These are phyloP conservation scores for Camelina laxa DNA, from an alignment of 345 rosid species.

Conservation along the genomic window DNA sequence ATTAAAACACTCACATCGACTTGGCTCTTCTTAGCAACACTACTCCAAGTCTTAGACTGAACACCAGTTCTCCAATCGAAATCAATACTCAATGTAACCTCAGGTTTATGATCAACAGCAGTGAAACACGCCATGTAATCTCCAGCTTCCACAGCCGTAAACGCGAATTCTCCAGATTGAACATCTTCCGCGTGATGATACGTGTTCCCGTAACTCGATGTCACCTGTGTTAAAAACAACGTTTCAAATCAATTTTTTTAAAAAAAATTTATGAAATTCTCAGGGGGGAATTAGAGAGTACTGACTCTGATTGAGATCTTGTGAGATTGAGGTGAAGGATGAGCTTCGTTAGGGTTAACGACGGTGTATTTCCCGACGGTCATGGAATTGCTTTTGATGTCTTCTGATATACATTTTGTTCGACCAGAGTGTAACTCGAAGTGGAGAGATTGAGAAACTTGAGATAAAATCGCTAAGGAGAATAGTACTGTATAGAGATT, in stretches of 20 bases:
- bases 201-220: slow-evolving; percentile 75
- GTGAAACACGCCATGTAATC: slow-evolving; percentile 87
- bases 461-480: slow-evolving; percentile 37
- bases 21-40: slow-evolving; percentile 88
- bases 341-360: slow-evolving; percentile 68
- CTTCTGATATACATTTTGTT: slow-evolving; percentile 89
- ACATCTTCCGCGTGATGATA: slow-evolving; percentile 71
- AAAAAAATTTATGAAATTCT: background rate
- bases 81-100: slow-evolving; percentile 62
- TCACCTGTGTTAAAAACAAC: slow-evolving; percentile 55
- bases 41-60: slow-evolving; percentile 79
- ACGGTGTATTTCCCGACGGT: slow-evolving; percentile 85
- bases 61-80: slow-evolving; percentile 92
- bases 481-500: slow-evolving; percentile 8
- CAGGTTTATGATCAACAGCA: slow-evolving; percentile 65
- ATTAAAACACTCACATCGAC: slow-evolving; percentile 64
- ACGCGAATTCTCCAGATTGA: slow-evolving; percentile 82
- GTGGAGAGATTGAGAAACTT: slow-evolving; percentile 57
- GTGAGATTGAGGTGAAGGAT: slow-evolving; percentile 76
- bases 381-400: slow-evolving; percentile 82
- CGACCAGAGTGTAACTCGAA: slow-evolving; percentile 82
- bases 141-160: slow-evolving; percentile 80
- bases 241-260: background rate
- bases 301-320: slow-evolving; percentile 67
- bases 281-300: slow-evolving; percentile 13